Evolutionary conservation across 164 flowering plant species (phyloP).

Genomic region (Santalum album): DNA sequence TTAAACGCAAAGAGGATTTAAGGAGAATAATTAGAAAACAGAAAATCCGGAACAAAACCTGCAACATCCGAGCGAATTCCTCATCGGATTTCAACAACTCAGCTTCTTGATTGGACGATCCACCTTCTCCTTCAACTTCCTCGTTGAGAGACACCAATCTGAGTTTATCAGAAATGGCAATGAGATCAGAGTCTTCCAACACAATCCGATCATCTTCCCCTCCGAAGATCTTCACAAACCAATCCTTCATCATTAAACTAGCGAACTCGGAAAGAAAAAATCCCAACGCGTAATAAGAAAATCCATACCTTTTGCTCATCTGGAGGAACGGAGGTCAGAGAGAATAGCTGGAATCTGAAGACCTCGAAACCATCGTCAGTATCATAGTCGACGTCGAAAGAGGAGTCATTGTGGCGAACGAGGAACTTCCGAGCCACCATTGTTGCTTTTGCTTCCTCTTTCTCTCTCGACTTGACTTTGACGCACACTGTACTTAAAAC

Average conservation of each 20-base stretch:
- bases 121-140: slow-evolving; percentile 6
- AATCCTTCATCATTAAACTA: not conserved
- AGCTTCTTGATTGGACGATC: not conserved
- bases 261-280: not conserved
- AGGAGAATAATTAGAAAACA: too few species aligned
- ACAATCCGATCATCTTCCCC: slow-evolving; percentile 34
- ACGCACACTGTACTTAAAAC: too few species aligned
- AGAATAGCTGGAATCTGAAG: slow-evolving; percentile 78
- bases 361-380: slow-evolving; percentile 76
- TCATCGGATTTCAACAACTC: slow-evolving; percentile 50
- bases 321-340: slow-evolving; percentile 79
- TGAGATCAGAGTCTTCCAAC: slow-evolving; percentile 57
- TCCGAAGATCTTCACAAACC: slow-evolving; percentile 38
- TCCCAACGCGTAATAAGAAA: not conserved
- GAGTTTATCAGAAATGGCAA: slow-evolving; percentile 34
- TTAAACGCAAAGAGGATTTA: too few species aligned
- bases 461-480: too few species aligned
- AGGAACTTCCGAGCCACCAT: slow-evolving; percentile 62
- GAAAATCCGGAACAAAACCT: slow-evolving; percentile 27
- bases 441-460: slow-evolving; percentile 1
- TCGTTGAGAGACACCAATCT: slow-evolving; percentile 48
- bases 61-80: slow-evolving; percentile 82
- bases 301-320: slow-evolving; percentile 66
- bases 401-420: slow-evolving; percentile 40
- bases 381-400: slow-evolving; percentile 57